Percentiles rank a stretch among this genome's conserved stretches.
Evolutionary conservation across 1,284 basidiomycete genomes (phyloP).

Genomic region (Moesziomyces antarcticus): DNA sequence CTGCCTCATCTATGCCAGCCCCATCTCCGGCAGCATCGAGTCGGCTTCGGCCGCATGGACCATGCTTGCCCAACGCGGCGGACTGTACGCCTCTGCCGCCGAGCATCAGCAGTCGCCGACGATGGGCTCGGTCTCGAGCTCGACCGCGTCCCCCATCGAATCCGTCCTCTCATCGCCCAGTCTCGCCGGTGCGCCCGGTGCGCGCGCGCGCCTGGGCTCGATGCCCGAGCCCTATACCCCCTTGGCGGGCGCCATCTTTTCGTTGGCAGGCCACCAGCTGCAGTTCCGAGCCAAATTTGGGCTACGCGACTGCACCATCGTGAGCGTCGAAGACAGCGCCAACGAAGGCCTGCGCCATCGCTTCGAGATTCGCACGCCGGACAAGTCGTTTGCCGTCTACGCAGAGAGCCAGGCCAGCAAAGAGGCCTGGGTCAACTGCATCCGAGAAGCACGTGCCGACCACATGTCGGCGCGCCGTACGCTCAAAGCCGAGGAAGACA

Average conservation of each 20-base stretch:
- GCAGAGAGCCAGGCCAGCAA: constrained; percentile 52
- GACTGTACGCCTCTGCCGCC: constrained; percentile 65
- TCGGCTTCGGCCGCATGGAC: constrained; percentile 57
- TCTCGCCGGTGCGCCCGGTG: constrained; percentile 10
- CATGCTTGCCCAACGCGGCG: constrained; percentile 74
- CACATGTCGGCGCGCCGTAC: constrained; percentile 59
- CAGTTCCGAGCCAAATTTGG: constrained; percentile 63
- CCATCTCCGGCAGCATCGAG: constrained; percentile 54
- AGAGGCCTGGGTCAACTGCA: constrained; percentile 59
- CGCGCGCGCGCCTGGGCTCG: constrained; percentile 19
- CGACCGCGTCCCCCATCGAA: constrained; percentile 76
- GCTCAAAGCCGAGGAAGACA: constrained; percentile 56
- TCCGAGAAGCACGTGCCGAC: constrained; percentile 63
- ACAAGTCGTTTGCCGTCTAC: constrained; percentile 66
- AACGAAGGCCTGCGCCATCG: constrained; percentile 47
- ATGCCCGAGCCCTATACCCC: constrained; percentile 41
- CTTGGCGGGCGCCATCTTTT: constrained; percentile 46
- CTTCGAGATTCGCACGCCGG: constrained; percentile 66
- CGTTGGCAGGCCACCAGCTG: constrained; percentile 48
- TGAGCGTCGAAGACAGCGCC: constrained; percentile 55
- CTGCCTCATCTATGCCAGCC: constrained; percentile 62
- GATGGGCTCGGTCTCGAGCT: constrained; percentile 71
- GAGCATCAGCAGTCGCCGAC: constrained; percentile 21
- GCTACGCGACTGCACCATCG: constrained; percentile 63
- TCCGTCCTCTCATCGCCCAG: constrained; percentile 14